Percentiles rank a stretch among this genome's conserved stretches.
Conservation (phyloP, 495 filamentous ascomycete genomes). For the Penicillium flavigenum region DNA sequence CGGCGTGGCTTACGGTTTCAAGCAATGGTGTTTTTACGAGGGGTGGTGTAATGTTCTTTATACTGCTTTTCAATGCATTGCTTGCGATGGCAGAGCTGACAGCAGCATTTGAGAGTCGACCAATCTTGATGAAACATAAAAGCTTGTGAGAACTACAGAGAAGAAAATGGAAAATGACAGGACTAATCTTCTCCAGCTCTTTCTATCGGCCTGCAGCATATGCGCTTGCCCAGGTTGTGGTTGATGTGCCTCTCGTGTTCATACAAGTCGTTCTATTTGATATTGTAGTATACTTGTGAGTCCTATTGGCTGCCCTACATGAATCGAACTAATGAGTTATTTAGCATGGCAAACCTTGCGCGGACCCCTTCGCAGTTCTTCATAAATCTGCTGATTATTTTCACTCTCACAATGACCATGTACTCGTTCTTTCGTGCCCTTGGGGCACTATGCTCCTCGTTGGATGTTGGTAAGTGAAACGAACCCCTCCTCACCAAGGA, state of each 20-base stretch:
- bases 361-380: conserved; percentile 79
- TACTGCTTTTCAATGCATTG: conserved; percentile 77
- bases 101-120: conserved; percentile 64
- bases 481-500: neutral
- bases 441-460: conserved; percentile 60
- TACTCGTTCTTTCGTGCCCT: conserved; percentile 78
- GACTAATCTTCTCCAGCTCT: conserved; percentile 37
- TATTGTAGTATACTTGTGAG: conserved; percentile 71
- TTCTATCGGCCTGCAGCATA: conserved; percentile 83
- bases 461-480: conserved; percentile 52
- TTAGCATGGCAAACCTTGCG: conserved; percentile 58
- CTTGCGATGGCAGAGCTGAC: conserved; percentile 76
- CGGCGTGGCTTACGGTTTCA: neutral
- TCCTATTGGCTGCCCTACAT: neutral
- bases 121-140: conserved; percentile 80
- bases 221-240: conserved; percentile 71
- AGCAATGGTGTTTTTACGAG: conserved; percentile 48
- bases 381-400: conserved; percentile 64
- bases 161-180: neutral
- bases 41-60: conserved; percentile 67
- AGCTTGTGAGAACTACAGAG: conserved; percentile 48
- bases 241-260: conserved; percentile 71
- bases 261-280: conserved; percentile 71
- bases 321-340: conserved; percentile 17
- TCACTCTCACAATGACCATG: conserved; percentile 67